Conservation (phyloP, 2,329 filamentous ascomycete species). For the Pseudophaeomoniella oleicola region DNA sequence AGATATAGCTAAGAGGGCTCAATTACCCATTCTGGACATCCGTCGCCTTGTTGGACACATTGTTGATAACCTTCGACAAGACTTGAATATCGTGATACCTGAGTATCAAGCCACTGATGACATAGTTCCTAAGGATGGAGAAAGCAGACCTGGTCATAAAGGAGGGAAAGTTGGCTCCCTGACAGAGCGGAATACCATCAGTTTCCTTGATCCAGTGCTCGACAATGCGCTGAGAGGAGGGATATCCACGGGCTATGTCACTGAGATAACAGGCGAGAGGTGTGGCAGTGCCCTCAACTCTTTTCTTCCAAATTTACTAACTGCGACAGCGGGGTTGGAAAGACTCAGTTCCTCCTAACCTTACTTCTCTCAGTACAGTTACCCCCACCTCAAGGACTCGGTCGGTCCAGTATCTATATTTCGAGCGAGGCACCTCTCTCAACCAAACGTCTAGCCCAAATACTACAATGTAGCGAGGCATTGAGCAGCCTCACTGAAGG, state of each 20-base stretch:
- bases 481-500: constrained; percentile 31
- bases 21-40: constrained; percentile 66
- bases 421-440: constrained; percentile 80
- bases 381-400: constrained; percentile 54
- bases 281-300: constrained; percentile 18
- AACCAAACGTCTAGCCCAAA: constrained; percentile 66
- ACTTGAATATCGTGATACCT: constrained; percentile 32
- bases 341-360: constrained; percentile 83
- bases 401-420: constrained; percentile 72
- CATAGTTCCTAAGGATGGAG: constrained; percentile 3
- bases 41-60: constrained; percentile 57
- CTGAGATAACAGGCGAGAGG: constrained; percentile 87
- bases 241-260: constrained; percentile 65
- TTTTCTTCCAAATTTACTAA: too few relatives aligned
- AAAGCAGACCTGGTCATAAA: constrained; percentile 12
- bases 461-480: constrained; percentile 53
- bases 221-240: constrained; percentile 64
- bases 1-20: constrained; percentile 74
- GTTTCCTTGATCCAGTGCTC: constrained; percentile 61
- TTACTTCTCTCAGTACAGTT: constrained; percentile 78
- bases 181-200: constrained; percentile 58
- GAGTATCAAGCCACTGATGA: constrained; percentile 1
- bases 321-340: constrained; percentile 76
- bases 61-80: constrained; percentile 49
- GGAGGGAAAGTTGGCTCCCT: constrained; percentile 31